Conservation (phyloP, 2,329 filamentous ascomycete species). For the Eutypella sp. region DNA sequence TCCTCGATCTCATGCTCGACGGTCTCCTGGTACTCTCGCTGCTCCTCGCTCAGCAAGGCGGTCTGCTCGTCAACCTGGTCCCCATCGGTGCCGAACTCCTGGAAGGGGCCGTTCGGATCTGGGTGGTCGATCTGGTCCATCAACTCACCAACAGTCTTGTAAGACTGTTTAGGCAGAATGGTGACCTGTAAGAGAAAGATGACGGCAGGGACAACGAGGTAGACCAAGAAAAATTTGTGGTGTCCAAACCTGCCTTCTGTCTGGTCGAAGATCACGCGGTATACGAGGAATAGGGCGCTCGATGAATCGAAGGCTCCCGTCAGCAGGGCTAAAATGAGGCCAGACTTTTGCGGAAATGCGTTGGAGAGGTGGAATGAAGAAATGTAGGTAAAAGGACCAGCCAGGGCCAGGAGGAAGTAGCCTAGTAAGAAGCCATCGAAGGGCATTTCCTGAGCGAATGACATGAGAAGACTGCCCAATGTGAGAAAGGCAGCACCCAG, state of each 20-base stretch:
- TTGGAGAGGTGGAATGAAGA: constrained; percentile 82
- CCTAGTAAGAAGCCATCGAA: constrained; percentile 73
- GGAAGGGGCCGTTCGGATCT: constrained; percentile 26
- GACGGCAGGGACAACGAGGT: constrained; percentile 63
- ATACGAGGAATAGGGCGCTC: constrained; percentile 71
- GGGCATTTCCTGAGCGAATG: constrained; percentile 56
- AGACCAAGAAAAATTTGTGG: constrained; percentile 65
- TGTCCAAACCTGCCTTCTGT: constrained; percentile 53
- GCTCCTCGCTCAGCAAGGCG: constrained; percentile 49
- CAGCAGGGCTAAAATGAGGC: constrained; percentile 72
- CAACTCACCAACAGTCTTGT: constrained; percentile 82
- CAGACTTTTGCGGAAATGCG: constrained; percentile 71
- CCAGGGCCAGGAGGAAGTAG: constrained; percentile 71
- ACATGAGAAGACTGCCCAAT: constrained; percentile 67
- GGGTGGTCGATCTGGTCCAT: constrained; percentile 64
- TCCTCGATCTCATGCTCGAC: constrained; percentile 68
- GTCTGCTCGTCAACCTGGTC: constrained; percentile 55
- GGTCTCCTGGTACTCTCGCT: constrained; percentile 54
- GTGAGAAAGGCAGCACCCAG: constrained; percentile 65
- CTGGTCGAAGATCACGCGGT: constrained; percentile 64
- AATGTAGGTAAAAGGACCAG: constrained; percentile 78
- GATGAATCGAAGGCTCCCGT: constrained; percentile 82
- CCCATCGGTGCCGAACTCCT: constrained; percentile 23
- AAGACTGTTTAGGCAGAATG: constrained; percentile 69
- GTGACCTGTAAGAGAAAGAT: constrained; percentile 64